Percentiles rank a stretch among this genome's conserved stretches.
phyloP scores from a whole-genome alignment of 2,329 filamentous ascomycete species.

The Arachnomyces sp. region DNA sequence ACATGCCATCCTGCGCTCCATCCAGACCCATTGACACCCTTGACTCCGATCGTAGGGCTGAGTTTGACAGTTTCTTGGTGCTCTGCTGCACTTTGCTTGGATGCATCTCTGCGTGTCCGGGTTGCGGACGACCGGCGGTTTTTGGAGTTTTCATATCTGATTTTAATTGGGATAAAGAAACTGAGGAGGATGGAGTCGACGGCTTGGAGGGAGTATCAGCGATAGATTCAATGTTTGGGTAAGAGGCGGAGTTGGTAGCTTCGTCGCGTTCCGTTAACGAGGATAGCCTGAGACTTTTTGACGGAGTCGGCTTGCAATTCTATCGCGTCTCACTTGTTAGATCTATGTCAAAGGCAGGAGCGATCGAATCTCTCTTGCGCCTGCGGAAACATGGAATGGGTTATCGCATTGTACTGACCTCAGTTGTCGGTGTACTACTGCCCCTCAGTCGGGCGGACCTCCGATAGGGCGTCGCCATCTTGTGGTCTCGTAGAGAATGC shows the following conservation, averaged over 20 bases:
- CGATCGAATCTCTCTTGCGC: no score
- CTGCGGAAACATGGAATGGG: no score
- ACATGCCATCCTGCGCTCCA: no score
- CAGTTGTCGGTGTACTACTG: conserved; percentile 5
- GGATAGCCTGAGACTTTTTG: conserved; percentile 26
- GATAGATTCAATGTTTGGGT: conserved; percentile 12
- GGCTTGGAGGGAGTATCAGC: conserved; percentile 20
- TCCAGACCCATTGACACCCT: no score
- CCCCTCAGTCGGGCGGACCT: conserved; percentile 35
- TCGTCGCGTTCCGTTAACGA: conserved; percentile 43
- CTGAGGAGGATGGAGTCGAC: conserved; percentile 23
- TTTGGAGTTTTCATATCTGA: conserved; percentile 51
- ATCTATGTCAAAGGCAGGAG: no score
- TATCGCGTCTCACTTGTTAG: no score
- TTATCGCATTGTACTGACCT: conserved; percentile 3
- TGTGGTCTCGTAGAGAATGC: conserved; percentile 6
- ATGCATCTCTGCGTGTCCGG: conserved; percentile 78
- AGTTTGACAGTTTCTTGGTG: conserved; percentile 69
- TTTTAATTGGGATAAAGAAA: conserved; percentile 20
- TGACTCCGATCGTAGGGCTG: conserved; percentile 75
- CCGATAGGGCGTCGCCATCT: conserved; percentile 30
- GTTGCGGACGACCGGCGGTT: conserved; percentile 59
- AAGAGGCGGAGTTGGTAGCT: conserved; percentile 28
- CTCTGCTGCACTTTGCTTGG: conserved; percentile 71
- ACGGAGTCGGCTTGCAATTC: conserved; percentile 5